Evolutionary conservation across 2,329 filamentous ascomycete genomes (phyloP), one percentile per base, ranked within the genome.

Genomic region (Sphaerostilbella broomeana): DNA sequence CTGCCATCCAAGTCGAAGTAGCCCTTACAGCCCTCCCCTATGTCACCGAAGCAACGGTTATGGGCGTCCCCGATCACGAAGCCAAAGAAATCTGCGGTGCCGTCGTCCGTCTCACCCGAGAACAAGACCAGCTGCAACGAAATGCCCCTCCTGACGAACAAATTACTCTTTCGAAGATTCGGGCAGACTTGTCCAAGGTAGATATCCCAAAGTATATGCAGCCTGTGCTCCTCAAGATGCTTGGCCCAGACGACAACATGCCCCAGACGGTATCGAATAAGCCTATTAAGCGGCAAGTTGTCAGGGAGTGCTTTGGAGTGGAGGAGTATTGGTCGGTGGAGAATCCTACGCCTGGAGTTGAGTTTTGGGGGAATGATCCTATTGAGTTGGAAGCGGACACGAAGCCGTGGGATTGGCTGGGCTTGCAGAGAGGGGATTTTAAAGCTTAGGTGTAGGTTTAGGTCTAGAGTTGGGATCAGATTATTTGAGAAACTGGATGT

Each of bases 11-110:
- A 2, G 50, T 54, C 8, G 50, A 54, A 18, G 35, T 35, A 7
- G 41, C 38, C 8, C 28, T 54, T 13, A 43, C 27, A 3, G 24
- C 26, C 25, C 45, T 54, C 0, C 42, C 47, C 3, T 53, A 52
- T 30, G 40, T 54, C 18, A 25, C 47, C 6, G 49, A 52, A 18
- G 50, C 47, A 4, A 42, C 29, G 9, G 42, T 53, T 17, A 28
- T 53, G 17, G 48, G 35, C 5, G 43, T 54, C 2, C 51, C 51
- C 1, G 45, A 51, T 15, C 33, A 49, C 25, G 45, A 51, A 16
- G 35, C 40, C 1, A 46, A 40, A 16, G 35, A 49, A 13, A 36
- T 51, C 17, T 53, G 50, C 22, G 51, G 38, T 4, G 48, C 49
- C 10, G 34, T 53, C 15, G 35, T 53, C 5, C 44, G 48, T 6